Base-by-base conservation (phyloP, 148 eudicot species). In the Vaccinium vitisidaea region DNA sequence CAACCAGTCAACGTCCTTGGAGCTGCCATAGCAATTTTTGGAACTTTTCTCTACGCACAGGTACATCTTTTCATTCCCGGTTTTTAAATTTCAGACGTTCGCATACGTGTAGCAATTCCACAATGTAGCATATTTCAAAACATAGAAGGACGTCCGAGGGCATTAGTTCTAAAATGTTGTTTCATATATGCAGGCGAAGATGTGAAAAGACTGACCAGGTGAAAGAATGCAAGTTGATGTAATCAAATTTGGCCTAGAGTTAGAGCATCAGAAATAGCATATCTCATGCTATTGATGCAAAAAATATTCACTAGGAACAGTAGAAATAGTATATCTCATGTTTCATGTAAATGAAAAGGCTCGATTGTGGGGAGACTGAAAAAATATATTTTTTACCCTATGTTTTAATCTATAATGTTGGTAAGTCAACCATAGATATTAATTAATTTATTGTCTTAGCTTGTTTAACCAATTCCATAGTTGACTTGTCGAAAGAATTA, bases 21-120 rank as follows among this genome's bases (percentile, higher is more conserved):
- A 77, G 93, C 93, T 74, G 89, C 93, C 84, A 91, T 91, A 52
- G 91, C 91, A 0, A 87, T 91, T 54, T 84, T 90, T 1, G 93
- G 93, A 77, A 87, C 93, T 80, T 89, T 91, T 83, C 87, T 91
- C 55, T 91, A 91, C 43, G 84, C 93, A 36, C 90, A 89, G 90
- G 91, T 89, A 89, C 21, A 12, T 21, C 13, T 58, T 80, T 16
- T 0, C 21, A 6, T 12, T 54, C 23, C 3, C 2, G 2, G 39
- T 36, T 4, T 4, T 8, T 23, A 61, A 61, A 0, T n/a, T 21
- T 21, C 2, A 61, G 30, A n/a, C 4, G n/a, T 63, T 61, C 12
- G 69, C 19, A 8, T 0, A 3, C 23, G 9, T 23, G 36, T 12
- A 67, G 73, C 36, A 10, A 67, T n/a, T 65, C 23, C 13, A 1